A percentile compares a stretch with the other conserved stretches of the same genome.
Conservation (phyloP, 1,284 basidiomycete species). For the Erythrobasidium hasegawianum region DNA sequence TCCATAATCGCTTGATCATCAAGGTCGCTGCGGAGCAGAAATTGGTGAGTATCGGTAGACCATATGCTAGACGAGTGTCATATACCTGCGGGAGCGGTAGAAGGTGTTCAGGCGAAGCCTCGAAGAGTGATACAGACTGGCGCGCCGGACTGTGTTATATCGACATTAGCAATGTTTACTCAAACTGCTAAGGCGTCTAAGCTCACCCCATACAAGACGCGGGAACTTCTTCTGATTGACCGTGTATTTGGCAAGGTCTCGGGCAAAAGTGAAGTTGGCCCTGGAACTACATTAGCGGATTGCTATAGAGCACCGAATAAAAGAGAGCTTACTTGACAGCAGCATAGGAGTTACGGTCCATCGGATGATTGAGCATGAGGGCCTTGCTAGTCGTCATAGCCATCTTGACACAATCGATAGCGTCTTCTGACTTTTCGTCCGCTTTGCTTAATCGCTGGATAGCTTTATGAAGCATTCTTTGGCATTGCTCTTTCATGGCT, state of each 20-base stretch:
- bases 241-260: constrained; percentile 31
- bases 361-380: constrained; percentile 68
- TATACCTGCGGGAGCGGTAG: constrained; percentile 64
- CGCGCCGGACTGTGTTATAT: constrained; percentile 64
- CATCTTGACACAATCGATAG: constrained; percentile 76
- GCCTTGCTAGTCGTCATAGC: constrained; percentile 63
- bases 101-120: constrained; percentile 68
- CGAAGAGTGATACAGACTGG: constrained; percentile 61
- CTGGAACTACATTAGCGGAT: constrained; percentile 4
- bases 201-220: constrained; percentile 38
- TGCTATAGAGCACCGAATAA: too few relatives aligned
- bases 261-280: constrained; percentile 28
- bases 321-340: constrained; percentile 36
- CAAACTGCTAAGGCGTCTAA: neutral
- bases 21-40: constrained; percentile 57
- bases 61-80: too few relatives aligned
- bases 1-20: constrained; percentile 76
- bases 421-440: constrained; percentile 68
- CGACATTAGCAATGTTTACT: constrained; percentile 10
- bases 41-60: neutral
- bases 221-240: constrained; percentile 48
- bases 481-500: constrained; percentile 64
- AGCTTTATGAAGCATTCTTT: constrained; percentile 66
- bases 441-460: constrained; percentile 55
- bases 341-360: constrained; percentile 55